Conservation (phyloP, 352 stramenopile genomes). For the Blastocystis sp. region DNA sequence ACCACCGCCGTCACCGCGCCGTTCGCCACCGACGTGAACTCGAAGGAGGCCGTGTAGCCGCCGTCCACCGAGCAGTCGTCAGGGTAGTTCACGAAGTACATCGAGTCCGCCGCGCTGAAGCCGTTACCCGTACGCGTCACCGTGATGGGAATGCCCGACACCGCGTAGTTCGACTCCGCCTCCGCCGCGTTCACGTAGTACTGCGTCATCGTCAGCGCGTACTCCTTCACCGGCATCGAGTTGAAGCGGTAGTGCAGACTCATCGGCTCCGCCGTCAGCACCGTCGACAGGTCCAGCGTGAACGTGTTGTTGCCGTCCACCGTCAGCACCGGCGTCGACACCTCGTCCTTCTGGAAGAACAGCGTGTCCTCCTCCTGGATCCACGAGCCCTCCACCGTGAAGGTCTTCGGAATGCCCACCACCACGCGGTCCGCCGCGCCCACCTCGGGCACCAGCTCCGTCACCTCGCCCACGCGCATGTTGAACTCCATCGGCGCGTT, state of each 20-base stretch:
- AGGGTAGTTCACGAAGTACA: slow-evolving; percentile 34
- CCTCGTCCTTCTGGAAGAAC: background rate
- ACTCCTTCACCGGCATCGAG: slow-evolving; percentile 36
- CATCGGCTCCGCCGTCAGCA: slow-evolving; percentile 12
- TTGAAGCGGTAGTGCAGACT: slow-evolving; percentile 61
- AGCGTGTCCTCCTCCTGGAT: slow-evolving; percentile 49
- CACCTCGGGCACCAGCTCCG: background rate
- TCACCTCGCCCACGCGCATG: slow-evolving; percentile 63
- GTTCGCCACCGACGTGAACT: background rate
- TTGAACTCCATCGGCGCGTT: slow-evolving; percentile 26
- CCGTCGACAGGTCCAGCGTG: background rate
- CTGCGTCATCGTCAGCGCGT: background rate
- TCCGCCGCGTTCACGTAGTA: slow-evolving; percentile 19
- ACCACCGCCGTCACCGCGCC: background rate
- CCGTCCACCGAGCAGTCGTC: slow-evolving; percentile 4
- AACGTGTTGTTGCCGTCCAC: slow-evolving; percentile 49
- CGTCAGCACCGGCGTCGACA: slow-evolving; percentile 1
- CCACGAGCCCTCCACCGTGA: slow-evolving; percentile 60
- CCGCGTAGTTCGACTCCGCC: background rate
- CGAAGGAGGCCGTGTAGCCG: background rate
- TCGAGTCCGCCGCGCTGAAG: slow-evolving; percentile 11
- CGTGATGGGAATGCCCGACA: slow-evolving; percentile 3
- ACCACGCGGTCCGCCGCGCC: slow-evolving; percentile 35
- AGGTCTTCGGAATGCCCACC: slow-evolving; percentile 50
- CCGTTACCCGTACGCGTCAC: background rate